A percentile compares a stretch with the other conserved stretches of the same genome.
These are phyloP conservation scores for Talaromyces sp. DNA, from an alignment of 2,329 filamentous ascomycete species.

Conservation along the genomic window DNA sequence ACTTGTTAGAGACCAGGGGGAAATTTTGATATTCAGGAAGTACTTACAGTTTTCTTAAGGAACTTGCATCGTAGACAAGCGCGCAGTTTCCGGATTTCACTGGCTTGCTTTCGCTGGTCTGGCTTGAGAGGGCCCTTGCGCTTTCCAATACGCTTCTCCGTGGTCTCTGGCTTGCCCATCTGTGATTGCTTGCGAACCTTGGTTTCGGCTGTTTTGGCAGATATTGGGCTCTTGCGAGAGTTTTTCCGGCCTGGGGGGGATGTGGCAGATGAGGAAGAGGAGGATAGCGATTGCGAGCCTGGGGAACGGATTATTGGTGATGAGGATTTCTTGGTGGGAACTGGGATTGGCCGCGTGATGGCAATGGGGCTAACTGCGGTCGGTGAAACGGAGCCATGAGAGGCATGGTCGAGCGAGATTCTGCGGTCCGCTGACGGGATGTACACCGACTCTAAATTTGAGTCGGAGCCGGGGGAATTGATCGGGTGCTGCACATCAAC, in stretches of 20 bases:
- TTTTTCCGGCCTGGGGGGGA: slow-evolving; percentile 63
- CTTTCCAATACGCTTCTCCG: slow-evolving; percentile 89
- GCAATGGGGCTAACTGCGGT: slow-evolving; percentile 62
- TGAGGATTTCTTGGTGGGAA: slow-evolving; percentile 42
- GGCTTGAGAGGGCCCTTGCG: slow-evolving; percentile 84
- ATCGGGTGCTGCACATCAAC: slow-evolving; percentile 78
- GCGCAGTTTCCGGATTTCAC: slow-evolving; percentile 90
- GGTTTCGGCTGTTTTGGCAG: slow-evolving; percentile 75
- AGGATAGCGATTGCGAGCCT: slow-evolving; percentile 55
- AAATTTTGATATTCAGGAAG: not conserved
- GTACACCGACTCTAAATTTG: slow-evolving; percentile 57
- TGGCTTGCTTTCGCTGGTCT: slow-evolving; percentile 92
- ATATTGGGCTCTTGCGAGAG: slow-evolving; percentile 67
- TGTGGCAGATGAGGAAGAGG: slow-evolving; percentile 61
- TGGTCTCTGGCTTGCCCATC: slow-evolving; percentile 72
- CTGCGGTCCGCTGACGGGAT: slow-evolving; percentile 35
- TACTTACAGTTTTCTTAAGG: slow-evolving; percentile 78
- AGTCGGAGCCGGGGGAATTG: slow-evolving; percentile 78
- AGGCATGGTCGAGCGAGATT: slow-evolving; percentile 38
- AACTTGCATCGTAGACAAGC: slow-evolving; percentile 97
- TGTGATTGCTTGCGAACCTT: slow-evolving; percentile 72
- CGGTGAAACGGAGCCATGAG: slow-evolving; percentile 39
- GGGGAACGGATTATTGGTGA: slow-evolving; percentile 55
- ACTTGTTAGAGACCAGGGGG: slow-evolving; percentile 6
- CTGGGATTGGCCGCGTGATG: slow-evolving; percentile 62